Evolutionary conservation across 2,329 filamentous ascomycete species (phyloP), one percentile per base, ranked within the genome.

Genomic region (Fusarium chlamydosporum): DNA sequence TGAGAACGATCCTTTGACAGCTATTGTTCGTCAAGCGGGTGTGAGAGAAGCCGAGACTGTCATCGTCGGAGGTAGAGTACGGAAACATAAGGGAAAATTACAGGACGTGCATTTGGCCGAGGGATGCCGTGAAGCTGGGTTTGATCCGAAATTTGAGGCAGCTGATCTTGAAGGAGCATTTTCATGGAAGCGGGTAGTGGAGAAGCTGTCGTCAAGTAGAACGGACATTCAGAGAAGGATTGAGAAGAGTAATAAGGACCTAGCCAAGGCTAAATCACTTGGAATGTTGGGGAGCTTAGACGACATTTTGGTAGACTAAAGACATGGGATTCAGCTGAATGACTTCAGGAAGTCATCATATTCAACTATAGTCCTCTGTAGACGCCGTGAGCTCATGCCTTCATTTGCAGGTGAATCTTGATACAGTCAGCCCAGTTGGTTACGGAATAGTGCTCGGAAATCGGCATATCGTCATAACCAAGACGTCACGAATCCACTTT

Each of bases 401-500:
- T 20, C 13, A 9, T 38, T 8, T 29, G n/a, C 29, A 2, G n/a
- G 0, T 3, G 0, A 15, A 29, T 13, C 16, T 45, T 29, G 9
- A n/a, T 10, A 20, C 42, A 29, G 26, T 29, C 27, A 52, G 2
- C 20, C n/a, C n/a, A 34, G 18, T 33, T 1, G 12, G 18, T 33
- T 1, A 13, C 1, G n/a, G 33, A 40, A 45, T 52, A 27, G 20
- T 8, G 20, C 27, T 15, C 42, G 48, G 31, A 31, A 29, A 2
- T 63, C 57, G 60, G 41, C 57, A 63, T 33, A 38, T 20, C 31
- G n/a, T 38, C 26, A 63, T 56, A 43, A 23, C 4, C 3, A 34
- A 63, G 42, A 63, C 60, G 60, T 63, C 42, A 63, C 58, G 18
- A 45, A 37, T 38, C 60, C 60, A 63, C 60, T 56, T 63, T 48